Percentiles rank a stretch among this genome's conserved stretches.
Evolutionary conservation across 805 yeast species (phyloP).

Genomic region (Ogataea chonburiensis): DNA sequence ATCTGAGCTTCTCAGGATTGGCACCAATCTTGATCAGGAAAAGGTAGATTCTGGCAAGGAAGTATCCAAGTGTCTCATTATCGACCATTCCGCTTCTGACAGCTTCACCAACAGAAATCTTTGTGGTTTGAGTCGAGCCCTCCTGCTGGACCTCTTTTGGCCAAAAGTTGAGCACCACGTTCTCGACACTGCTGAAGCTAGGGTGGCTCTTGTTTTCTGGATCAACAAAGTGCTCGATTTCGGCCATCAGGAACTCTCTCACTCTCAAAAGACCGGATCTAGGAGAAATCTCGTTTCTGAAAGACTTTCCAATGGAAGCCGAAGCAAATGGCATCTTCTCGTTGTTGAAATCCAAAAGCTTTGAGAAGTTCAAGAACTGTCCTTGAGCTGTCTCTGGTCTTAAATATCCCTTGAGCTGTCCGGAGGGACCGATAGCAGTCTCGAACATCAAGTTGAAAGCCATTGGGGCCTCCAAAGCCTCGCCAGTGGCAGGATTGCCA

Average conservation of each 20-base stretch:
- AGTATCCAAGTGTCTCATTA: slow-evolving; percentile 95
- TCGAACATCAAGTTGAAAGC: slow-evolving; percentile 99
- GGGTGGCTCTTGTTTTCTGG: slow-evolving; percentile 84
- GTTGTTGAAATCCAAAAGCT: slow-evolving; percentile 91
- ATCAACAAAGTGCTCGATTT: slow-evolving; percentile 97
- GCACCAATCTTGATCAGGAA: slow-evolving; percentile 90
- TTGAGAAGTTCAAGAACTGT: slow-evolving; percentile 93
- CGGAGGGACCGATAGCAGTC: slow-evolving; percentile 98
- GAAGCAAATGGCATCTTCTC: slow-evolving; percentile 99
- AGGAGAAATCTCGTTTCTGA: slow-evolving; percentile 98
- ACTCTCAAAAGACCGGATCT: slow-evolving; percentile 97
- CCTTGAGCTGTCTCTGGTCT: slow-evolving; percentile 99
- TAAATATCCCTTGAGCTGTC: slow-evolving; percentile 89
- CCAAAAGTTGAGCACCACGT: slow-evolving; percentile 71
- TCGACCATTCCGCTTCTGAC: slow-evolving; percentile 86
- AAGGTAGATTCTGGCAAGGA: slow-evolving; percentile 86
- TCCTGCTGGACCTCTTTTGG: slow-evolving; percentile 86
- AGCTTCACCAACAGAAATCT: slow-evolving; percentile 83
- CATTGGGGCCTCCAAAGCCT: slow-evolving; percentile 80
- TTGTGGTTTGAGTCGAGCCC: slow-evolving; percentile 70
- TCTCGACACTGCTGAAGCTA: slow-evolving; percentile 72
- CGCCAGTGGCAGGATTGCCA: slow-evolving; percentile 89
- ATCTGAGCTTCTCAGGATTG: slow-evolving; percentile 77
- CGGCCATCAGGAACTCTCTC: slow-evolving; percentile 99
- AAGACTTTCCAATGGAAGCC: slow-evolving; percentile 97